Evolutionary conservation across 139 green algal species (phyloP).

Genomic region (Chlamydomonas eustigma): DNA sequence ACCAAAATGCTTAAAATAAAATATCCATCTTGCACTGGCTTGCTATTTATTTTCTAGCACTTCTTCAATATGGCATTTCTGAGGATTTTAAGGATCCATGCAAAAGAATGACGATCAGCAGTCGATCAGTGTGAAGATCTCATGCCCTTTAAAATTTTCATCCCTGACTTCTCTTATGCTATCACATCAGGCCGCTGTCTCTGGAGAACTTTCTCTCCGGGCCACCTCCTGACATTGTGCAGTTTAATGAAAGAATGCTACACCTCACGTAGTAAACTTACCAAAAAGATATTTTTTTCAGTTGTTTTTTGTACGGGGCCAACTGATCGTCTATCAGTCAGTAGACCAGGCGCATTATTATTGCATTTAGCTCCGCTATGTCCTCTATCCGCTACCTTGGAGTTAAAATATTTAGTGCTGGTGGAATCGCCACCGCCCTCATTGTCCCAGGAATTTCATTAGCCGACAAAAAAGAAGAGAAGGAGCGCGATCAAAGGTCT

Average conservation of each 20-base stretch:
- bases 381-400: not conserved
- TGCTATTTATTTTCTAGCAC: not conserved
- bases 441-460: not conserved
- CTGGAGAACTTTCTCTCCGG: slow-evolving; percentile 7
- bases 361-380: not conserved
- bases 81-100: no score
- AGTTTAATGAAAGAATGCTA: not conserved
- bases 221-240: not conserved
- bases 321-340: no score
- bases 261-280: slow-evolving; percentile 10
- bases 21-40: slow-evolving; percentile 1
- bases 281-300: no score
- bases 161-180: not conserved
- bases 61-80: not conserved
- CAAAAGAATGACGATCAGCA: not conserved
- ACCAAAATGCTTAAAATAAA: not conserved
- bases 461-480: slow-evolving; percentile 7
- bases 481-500: not conserved
- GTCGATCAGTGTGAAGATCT: not conserved
- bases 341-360: no score
- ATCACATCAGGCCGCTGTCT: not conserved
- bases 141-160: not conserved
- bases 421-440: not conserved
- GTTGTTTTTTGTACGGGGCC: no score
- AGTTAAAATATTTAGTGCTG: not conserved